Conservation (phyloP, 495 filamentous ascomycete genomes). For the Annulohypoxylon stygium region DNA sequence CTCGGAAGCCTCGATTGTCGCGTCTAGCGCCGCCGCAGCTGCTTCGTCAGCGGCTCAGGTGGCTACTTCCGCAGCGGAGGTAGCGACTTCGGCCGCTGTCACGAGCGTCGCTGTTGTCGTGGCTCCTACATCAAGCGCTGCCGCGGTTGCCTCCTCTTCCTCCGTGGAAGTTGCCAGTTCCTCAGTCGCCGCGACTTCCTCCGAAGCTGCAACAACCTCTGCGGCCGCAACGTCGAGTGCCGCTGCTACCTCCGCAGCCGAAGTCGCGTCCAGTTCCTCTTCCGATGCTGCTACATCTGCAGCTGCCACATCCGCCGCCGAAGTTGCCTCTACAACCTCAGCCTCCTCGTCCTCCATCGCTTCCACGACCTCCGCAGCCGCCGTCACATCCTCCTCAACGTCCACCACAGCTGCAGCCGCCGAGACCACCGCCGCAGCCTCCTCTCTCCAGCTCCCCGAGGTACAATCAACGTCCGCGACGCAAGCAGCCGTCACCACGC, state of each 20-base stretch:
- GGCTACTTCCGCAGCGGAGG: neutral
- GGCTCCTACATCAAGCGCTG: neutral
- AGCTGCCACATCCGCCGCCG: neutral
- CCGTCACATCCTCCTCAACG: conserved; percentile 22
- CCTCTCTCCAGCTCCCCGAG: conserved; percentile 24
- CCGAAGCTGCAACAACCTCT: too few species aligned
- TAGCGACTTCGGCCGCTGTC: neutral
- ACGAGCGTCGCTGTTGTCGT: neutral
- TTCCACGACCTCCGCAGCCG: conserved; percentile 13
- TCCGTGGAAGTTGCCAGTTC: too few species aligned
- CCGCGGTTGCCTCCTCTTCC: neutral
- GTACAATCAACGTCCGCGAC: conserved; percentile 14
- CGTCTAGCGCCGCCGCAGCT: conserved; percentile 43
- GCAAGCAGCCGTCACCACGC: conserved; percentile 7
- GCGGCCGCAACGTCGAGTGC: neutral
- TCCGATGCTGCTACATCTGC: conserved; percentile 16
- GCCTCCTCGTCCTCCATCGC: neutral
- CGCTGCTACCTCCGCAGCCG: neutral
- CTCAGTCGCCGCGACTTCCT: too few species aligned
- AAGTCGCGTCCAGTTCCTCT: neutral
- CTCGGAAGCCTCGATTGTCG: conserved; percentile 38
- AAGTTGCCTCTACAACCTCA: neutral
- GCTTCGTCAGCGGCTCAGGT: conserved; percentile 11
- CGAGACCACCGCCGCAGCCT: neutral
- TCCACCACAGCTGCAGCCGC: conserved; percentile 6